Conservation (phyloP, 2,329 filamentous ascomycete genomes). For the Fusarium oxysporum region DNA sequence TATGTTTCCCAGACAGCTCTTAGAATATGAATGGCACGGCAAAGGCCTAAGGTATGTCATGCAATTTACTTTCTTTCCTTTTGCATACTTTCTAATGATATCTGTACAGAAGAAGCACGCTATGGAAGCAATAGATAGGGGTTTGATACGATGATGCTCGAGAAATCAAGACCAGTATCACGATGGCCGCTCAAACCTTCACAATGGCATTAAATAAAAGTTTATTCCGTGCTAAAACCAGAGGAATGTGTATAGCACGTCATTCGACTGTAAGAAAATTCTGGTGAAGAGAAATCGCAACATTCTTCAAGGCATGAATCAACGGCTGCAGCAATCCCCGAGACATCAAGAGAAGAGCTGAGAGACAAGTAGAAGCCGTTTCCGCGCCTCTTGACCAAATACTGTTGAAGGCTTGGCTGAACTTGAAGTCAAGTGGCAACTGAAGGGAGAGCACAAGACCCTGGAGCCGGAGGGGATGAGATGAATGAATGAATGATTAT, state of each 20-base stretch:
- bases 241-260: slow-evolving; percentile 1
- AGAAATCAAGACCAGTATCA: background rate
- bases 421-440: background rate
- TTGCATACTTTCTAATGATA: background rate
- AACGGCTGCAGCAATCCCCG: background rate
- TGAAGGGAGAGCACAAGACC: slow-evolving; percentile 1
- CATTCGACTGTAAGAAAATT: background rate
- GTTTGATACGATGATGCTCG: background rate
- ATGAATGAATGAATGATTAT: background rate
- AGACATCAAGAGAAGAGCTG: background rate
- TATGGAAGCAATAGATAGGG: background rate
- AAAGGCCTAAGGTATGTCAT: background rate
- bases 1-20: background rate
- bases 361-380: background rate
- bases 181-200: background rate
- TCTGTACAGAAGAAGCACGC: background rate
- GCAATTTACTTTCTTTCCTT: background rate
- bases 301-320: background rate
- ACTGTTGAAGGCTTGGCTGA: background rate
- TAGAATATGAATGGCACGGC: background rate
- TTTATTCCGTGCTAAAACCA: background rate
- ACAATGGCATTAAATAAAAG: background rate
- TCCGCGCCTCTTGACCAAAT: background rate
- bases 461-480: background rate
- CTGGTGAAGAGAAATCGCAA: background rate